Conservation (phyloP, 805 yeast genomes). For the Kregervanrija delftensis region DNA sequence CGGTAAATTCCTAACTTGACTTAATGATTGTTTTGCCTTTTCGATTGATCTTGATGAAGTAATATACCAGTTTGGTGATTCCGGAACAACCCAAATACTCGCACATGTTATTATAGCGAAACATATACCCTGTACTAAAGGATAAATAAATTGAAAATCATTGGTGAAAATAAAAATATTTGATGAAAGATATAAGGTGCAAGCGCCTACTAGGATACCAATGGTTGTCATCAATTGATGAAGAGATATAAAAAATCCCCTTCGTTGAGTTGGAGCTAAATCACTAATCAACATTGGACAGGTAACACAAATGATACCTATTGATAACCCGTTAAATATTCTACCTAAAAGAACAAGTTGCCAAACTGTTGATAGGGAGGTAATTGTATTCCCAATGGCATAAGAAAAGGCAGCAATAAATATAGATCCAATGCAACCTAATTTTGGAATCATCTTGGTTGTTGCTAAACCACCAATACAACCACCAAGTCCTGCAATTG, state of each 20-base stretch:
- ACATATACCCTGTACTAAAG: constrained; percentile 16
- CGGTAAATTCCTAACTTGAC: constrained; percentile 14
- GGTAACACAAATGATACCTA: constrained; percentile 26
- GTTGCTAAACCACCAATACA: constrained; percentile 27
- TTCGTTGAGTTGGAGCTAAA: constrained; percentile 22
- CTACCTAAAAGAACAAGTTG: constrained; percentile 22
- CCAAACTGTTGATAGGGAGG: constrained; percentile 18
- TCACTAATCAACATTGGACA: constrained; percentile 33
- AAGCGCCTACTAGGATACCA: constrained; percentile 28
- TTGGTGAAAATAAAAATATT: constrained; percentile 1
- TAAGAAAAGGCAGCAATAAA: constrained; percentile 18
- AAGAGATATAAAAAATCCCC: constrained; percentile 27
- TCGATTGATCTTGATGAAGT: constrained; percentile 7
- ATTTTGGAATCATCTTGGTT: constrained; percentile 15
- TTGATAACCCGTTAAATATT: constrained; percentile 24
- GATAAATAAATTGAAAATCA: constrained; percentile 18
- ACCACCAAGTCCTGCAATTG: constrained; percentile 26
- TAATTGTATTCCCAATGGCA: constrained; percentile 15
- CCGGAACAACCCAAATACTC: constrained; percentile 26
- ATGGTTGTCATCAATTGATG: constrained; percentile 29
- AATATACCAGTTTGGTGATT: constrained; percentile 28
- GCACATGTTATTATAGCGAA: constrained; percentile 10
- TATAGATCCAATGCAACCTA: constrained; percentile 22
- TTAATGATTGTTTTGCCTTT: constrained; percentile 15
- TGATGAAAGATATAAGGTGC: constrained; percentile 16